These are phyloP conservation scores for Trametes coccinea DNA, from an alignment of 768 basidiomycete species.

Conservation along the genomic window DNA sequence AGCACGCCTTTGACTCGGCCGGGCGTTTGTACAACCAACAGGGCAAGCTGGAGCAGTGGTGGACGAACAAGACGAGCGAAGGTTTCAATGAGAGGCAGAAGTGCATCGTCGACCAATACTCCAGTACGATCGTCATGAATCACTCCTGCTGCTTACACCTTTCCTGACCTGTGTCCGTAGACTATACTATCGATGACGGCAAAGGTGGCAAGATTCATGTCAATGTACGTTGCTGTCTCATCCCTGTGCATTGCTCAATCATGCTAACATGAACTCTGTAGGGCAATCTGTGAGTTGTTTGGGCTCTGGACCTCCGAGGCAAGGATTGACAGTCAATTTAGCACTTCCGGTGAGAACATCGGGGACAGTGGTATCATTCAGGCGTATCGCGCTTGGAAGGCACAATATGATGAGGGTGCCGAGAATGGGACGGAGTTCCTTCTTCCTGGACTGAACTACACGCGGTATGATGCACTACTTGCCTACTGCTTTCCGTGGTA, in stretches of 20 bases:
- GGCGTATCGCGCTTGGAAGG: constrained; percentile 90
- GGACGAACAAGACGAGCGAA: constrained; percentile 84
- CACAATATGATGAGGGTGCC: constrained; percentile 62
- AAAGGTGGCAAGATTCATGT: constrained; percentile 82
- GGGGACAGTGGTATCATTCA: constrained; percentile 85
- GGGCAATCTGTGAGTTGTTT: constrained; percentile 68
- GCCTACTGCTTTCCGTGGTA: too few species aligned
- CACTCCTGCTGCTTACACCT: neutral
- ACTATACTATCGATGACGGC: constrained; percentile 82
- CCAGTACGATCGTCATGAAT: constrained; percentile 44
- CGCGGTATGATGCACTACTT: too few species aligned
- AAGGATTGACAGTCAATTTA: constrained; percentile 29
- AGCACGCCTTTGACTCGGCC: constrained; percentile 91
- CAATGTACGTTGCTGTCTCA: constrained; percentile 57
- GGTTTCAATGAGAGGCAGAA: constrained; percentile 81
- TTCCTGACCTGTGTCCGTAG: constrained; percentile 35
- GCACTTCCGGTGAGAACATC: constrained; percentile 91
- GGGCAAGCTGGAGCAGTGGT: constrained; percentile 89
- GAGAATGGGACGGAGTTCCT: constrained; percentile 64
- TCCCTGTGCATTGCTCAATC: neutral
- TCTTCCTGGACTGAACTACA: constrained; percentile 79
- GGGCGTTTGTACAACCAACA: constrained; percentile 89
- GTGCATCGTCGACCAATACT: constrained; percentile 91
- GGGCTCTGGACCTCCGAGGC: neutral
- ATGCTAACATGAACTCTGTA: constrained; percentile 30